Conservation (phyloP, 1,139 yeast genomes). For the Yamadazyma blattariae region DNA sequence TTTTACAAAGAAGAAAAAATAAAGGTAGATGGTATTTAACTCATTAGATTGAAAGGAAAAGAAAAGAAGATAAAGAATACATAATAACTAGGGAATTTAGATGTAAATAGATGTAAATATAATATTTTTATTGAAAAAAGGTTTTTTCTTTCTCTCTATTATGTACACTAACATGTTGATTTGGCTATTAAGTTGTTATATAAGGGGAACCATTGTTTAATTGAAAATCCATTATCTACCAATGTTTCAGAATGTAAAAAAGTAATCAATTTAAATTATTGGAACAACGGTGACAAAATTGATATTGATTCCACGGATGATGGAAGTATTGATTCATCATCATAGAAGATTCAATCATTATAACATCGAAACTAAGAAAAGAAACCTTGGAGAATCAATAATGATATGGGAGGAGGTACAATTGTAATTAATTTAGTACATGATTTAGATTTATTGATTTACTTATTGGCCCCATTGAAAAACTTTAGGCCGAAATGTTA, state of each 20-base stretch:
- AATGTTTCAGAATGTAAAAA: conserved; percentile 30
- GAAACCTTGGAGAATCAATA: conserved; percentile 36
- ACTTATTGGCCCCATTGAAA: conserved; percentile 37
- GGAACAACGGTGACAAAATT: conserved; percentile 4
- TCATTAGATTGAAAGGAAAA: conserved; percentile 40
- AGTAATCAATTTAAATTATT: conserved; percentile 21
- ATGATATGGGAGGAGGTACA: conserved; percentile 37
- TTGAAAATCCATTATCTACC: conserved; percentile 38
- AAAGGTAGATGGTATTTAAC: conserved; percentile 95
- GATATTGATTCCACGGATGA: too few species aligned
- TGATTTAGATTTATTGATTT: conserved; percentile 38
- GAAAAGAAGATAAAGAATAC: not conserved
- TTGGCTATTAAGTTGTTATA: conserved; percentile 32
- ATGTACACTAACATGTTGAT: too few species aligned
- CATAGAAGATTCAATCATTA: conserved; percentile 41
- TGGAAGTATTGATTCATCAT: conserved; percentile 36
- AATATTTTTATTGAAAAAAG: too few species aligned
- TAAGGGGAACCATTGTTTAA: conserved; percentile 31
- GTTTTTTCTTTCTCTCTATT: too few species aligned
- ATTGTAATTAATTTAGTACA: conserved; percentile 39
- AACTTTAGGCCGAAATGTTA: conserved; percentile 36
- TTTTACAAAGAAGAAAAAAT: conserved; percentile 72
- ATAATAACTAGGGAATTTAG: too few species aligned
- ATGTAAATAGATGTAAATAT: conserved; percentile 7
- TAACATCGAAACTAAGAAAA: conserved; percentile 32